Percentiles rank a stretch among this genome's conserved stretches.
Evolutionary conservation across 257 asterid species (phyloP).

Genomic region (Knoxia roxburghii): DNA sequence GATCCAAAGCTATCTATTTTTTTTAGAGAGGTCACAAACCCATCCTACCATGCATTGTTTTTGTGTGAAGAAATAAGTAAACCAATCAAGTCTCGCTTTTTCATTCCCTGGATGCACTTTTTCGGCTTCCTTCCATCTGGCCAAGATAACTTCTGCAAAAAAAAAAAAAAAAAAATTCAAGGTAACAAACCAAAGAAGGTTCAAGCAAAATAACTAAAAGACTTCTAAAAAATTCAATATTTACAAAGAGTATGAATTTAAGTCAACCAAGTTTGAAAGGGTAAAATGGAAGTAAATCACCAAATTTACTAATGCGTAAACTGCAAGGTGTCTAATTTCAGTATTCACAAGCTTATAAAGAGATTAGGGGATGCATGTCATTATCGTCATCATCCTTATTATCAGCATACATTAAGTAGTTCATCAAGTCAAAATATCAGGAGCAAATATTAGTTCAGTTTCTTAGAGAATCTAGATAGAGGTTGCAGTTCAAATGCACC

Average conservation of each 20-base stretch:
- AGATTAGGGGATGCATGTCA: neutral
- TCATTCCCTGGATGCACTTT: conserved; percentile 35
- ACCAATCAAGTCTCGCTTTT: conserved; percentile 62
- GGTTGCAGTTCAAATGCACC: neutral
- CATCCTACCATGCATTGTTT: conserved; percentile 53
- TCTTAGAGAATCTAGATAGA: neutral
- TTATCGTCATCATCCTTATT: too few species aligned
- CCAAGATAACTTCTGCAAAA: conserved; percentile 48
- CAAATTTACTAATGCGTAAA: neutral
- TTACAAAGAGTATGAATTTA: neutral
- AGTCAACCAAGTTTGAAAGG: neutral
- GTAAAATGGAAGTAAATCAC: neutral
- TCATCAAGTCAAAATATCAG: neutral
- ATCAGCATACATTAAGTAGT: neutral
- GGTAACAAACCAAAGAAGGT: neutral
- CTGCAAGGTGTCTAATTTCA: neutral
- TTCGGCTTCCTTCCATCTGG: conserved; percentile 8
- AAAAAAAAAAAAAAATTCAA: conserved; percentile 16
- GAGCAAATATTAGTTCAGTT: neutral
- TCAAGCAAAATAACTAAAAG: neutral
- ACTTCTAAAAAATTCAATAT: neutral
- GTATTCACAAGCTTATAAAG: neutral
- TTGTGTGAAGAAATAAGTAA: conserved; percentile 49
- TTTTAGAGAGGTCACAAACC: neutral
- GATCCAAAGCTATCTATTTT: neutral